A percentile compares a stretch with the other conserved stretches of the same genome.
Conservation (phyloP, 1,284 basidiomycete species). For the Agroathelia rolfsii region DNA sequence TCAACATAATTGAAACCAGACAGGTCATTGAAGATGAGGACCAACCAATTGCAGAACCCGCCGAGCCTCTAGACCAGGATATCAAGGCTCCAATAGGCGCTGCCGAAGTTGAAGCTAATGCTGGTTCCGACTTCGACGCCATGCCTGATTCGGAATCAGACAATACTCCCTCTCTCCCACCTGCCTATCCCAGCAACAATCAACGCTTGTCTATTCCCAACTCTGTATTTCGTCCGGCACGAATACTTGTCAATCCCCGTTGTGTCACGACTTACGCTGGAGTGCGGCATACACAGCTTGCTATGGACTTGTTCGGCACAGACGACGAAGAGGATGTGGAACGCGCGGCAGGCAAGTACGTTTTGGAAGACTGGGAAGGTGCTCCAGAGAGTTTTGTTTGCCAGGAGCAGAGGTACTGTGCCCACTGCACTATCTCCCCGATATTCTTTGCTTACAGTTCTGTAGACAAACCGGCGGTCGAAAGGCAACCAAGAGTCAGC, state of each 20-base stretch:
- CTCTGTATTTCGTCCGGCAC: constrained; percentile 74
- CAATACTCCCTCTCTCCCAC: too few relatives aligned
- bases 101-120: constrained; percentile 64
- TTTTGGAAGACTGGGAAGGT: constrained; percentile 87
- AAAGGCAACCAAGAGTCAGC: constrained; percentile 83
- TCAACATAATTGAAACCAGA: too few relatives aligned
- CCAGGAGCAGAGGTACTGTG: constrained; percentile 85
- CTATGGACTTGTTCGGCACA: constrained; percentile 79
- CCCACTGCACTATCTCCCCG: too few relatives aligned
- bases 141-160: constrained; percentile 61
- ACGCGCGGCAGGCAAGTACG: constrained; percentile 56
- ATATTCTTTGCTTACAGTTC: too few relatives aligned
- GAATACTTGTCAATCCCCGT: constrained; percentile 88
- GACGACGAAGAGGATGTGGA: constrained; percentile 47
- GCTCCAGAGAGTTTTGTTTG: constrained; percentile 94
- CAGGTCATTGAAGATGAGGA: too few relatives aligned
- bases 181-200: constrained; percentile 27
- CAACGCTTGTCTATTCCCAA: constrained; percentile 70
- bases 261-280: constrained; percentile 96
- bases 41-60: too few relatives aligned
- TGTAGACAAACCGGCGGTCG: constrained; percentile 78
- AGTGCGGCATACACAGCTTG: constrained; percentile 87
- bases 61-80: too few relatives aligned
- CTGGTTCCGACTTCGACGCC: constrained; percentile 83
- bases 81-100: too few relatives aligned